Percentiles rank a stretch among this genome's conserved stretches.
These are phyloP conservation scores for Chalciporus pseudorubinellus DNA, from an alignment of 768 basidiomycete species.

Conservation along the genomic window DNA sequence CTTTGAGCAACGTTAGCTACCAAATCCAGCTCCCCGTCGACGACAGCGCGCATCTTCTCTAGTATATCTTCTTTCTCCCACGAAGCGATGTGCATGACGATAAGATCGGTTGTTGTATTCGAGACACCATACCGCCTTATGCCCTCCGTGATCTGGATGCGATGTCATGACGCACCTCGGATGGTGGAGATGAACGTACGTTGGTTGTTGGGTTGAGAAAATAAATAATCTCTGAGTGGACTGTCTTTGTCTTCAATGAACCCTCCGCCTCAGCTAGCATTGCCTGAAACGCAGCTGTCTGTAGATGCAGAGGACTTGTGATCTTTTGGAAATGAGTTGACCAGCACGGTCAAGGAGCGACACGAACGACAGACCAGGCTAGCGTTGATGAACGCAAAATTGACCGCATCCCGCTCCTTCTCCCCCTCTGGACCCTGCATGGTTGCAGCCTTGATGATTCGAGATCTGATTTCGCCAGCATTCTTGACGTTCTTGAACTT, in stretches of 20 bases:
- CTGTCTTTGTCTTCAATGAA: conserved; percentile 72
- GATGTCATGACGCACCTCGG: not conserved
- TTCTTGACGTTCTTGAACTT: conserved; percentile 70
- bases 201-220: conserved; percentile 85
- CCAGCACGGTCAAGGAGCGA: conserved; percentile 2
- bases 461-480: conserved; percentile 52
- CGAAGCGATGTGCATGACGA: conserved; percentile 67
- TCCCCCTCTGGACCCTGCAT: conserved; percentile 60
- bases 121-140: conserved; percentile 85
- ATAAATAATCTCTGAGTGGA: conserved; percentile 93
- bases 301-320: conserved; percentile 74
- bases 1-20: conserved; percentile 43
- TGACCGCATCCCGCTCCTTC: conserved; percentile 68
- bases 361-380: conserved; percentile 56
- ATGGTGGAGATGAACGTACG: conserved; percentile 37
- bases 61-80: conserved; percentile 42
- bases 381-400: conserved; percentile 91
- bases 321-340: conserved; percentile 51
- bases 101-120: conserved; percentile 55
- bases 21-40: conserved; percentile 55
- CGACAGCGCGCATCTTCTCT: conserved; percentile 52
- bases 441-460: conserved; percentile 70
- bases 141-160: conserved; percentile 77
- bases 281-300: conserved; percentile 82
- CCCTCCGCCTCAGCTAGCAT: conserved; percentile 63